Base-by-base conservation (phyloP, 2,329 filamentous ascomycete genomes). In the Endocalyx cinctus region DNA sequence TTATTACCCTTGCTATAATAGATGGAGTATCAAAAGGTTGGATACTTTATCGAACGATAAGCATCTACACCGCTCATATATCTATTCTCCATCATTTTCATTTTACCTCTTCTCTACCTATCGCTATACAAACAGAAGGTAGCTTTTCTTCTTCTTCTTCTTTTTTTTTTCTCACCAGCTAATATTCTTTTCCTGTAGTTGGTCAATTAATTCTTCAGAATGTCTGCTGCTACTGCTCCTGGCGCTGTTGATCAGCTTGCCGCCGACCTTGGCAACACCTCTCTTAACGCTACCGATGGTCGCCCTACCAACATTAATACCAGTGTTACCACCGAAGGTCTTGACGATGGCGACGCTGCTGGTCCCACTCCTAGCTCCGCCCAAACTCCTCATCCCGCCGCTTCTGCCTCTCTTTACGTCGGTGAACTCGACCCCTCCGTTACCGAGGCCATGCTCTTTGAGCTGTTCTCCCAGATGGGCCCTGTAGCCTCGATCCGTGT, bases 361-460 rank as follows among this genome's bases (percentile, higher is more conserved):
- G 78, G 70, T 51, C 74, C 81, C 47, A 84, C 85, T 41, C 82
- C 84, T 50, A 79, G 70, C 67, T 83, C 87, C 41, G 81, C 87
- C 50, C 55, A 58, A 45, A 77, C 78, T 53, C 76, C 72, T 49
- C 84, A 85, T 62, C 85, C 89, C 59, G 86, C 87, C 63, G 90
- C 94, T 66, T 97, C 92, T 33, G 92, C 92, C 47, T 98, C 92
- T 39, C 87, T 98, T 63, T 98, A 98, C 65, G 92, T 98, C 51
- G 92, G 92, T 65, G 92, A 98, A 75, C 87, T 98, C 55, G 92
- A 98, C 66, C 81, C 87, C 54, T 92, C 87, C 43, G 92, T 98
- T 64, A 98, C 92, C 47, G 92, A 98, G 78, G 92, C 92, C 52
- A 98, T 98, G 92, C 88, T 98, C 58, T 98, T 97, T 69, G 92